phyloP scores from a whole-genome alignment of 805 yeast species.

The Candida ponderosae region DNA sequence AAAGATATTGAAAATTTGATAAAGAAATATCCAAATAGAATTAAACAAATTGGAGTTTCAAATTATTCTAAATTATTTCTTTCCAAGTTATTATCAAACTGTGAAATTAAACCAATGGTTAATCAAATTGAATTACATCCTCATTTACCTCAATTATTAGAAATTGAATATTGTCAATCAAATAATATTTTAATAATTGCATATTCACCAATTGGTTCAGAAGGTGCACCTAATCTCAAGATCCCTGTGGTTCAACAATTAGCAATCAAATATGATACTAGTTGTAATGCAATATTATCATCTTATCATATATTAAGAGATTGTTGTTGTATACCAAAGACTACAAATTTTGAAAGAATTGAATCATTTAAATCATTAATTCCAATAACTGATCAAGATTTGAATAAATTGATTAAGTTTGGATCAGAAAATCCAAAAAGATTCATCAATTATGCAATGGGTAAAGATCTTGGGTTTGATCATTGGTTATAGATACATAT shows the following conservation, averaged over 20 bases:
- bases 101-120: conserved; percentile 42
- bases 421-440: conserved; percentile 25
- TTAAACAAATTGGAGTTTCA: conserved; percentile 51
- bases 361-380: conserved; percentile 27
- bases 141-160: conserved; percentile 53
- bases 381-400: conserved; percentile 33
- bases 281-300: conserved; percentile 48
- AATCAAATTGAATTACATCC: conserved; percentile 72
- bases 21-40: conserved; percentile 36
- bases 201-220: conserved; percentile 57
- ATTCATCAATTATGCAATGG: conserved; percentile 21
- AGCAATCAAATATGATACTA: conserved; percentile 47
- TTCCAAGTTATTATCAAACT: conserved; percentile 31
- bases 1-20: conserved; percentile 49
- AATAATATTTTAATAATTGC: conserved; percentile 49
- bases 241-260: conserved; percentile 41
- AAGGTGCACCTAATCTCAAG: conserved; percentile 56
- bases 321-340: conserved; percentile 58
- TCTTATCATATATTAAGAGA: conserved; percentile 62
- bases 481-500: too few species aligned
- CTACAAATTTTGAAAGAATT: conserved; percentile 58
- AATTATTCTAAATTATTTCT: conserved; percentile 36
- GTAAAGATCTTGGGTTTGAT: conserved; percentile 12
- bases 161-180: conserved; percentile 42
- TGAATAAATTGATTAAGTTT: conserved; percentile 25